Percentiles rank a stretch among this genome's conserved stretches.
Evolutionary conservation across 2,329 filamentous ascomycete species (phyloP).

Genomic region (Exophiala dermatitidis): DNA sequence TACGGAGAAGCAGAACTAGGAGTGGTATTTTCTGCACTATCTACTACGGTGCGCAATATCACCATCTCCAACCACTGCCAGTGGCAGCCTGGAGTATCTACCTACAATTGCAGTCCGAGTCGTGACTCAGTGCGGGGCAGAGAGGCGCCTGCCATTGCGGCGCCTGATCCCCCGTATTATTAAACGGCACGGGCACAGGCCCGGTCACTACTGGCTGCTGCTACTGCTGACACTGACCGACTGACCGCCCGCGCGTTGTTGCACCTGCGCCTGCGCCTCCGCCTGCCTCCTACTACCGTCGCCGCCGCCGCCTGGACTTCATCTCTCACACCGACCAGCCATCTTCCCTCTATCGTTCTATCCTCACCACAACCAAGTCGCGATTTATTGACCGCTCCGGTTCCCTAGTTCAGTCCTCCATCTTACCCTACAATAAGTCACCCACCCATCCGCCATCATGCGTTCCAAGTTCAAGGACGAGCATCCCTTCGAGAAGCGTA

Average conservation of each 20-base stretch:
- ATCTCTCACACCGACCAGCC: constrained; percentile 26
- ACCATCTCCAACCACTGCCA: too few species aligned
- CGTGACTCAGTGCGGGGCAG: too few species aligned
- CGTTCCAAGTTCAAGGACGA: constrained; percentile 99
- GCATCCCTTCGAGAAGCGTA: constrained; percentile 99
- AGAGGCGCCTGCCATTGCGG: too few species aligned
- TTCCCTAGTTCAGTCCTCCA: constrained; percentile 13
- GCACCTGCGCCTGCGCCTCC: constrained; percentile 8
- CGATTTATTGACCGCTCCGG: constrained; percentile 3
- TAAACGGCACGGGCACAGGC: too few species aligned
- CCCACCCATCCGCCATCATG: constrained; percentile 48
- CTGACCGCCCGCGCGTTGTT: background rate
- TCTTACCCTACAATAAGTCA: constrained; percentile 3
- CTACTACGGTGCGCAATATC: too few species aligned
- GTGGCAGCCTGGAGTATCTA: too few species aligned
- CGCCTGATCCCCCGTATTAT: too few species aligned
- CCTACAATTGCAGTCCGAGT: too few species aligned
- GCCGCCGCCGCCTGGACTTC: constrained; percentile 1
- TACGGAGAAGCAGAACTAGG: too few species aligned
- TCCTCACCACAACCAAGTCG: constrained; percentile 10
- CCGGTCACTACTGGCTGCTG: too few species aligned
- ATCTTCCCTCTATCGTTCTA: constrained; percentile 20
- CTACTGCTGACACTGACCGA: too few species aligned
- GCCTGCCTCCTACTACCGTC: background rate
- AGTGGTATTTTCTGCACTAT: too few species aligned